A percentile compares a stretch with the other conserved stretches of the same genome.
These are phyloP conservation scores for Tanacetum coccineum DNA, from an alignment of 129 eudicot genomes.

Conservation along the genomic window DNA sequence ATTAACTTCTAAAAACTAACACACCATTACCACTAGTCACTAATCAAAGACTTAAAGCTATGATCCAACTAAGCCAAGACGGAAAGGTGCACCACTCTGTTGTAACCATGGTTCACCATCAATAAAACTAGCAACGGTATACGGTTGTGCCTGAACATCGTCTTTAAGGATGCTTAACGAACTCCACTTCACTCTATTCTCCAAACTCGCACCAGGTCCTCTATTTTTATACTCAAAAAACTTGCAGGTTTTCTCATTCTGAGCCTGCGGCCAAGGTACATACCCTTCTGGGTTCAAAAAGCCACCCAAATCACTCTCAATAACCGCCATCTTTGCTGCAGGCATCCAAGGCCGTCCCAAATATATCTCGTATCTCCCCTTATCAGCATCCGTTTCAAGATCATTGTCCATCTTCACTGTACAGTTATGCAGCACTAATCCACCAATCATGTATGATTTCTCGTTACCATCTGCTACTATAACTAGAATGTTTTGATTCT, in stretches of 20 bases:
- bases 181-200: neutral
- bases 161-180: neutral
- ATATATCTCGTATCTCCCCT: neutral
- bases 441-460: neutral
- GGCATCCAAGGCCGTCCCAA: neutral
- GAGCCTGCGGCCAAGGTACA: neutral
- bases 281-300: neutral
- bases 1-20: neutral
- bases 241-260: neutral
- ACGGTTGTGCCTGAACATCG: neutral
- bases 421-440: neutral
- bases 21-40: neutral
- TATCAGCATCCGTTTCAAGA: too few species aligned
- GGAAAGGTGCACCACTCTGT: neutral
- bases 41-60: neutral
- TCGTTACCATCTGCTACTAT: neutral
- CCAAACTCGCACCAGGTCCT: neutral
- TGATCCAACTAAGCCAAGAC: neutral
- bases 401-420: neutral
- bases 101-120: neutral
- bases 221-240: neutral
- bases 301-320: neutral
- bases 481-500: neutral
- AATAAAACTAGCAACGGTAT: neutral
- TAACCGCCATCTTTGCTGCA: neutral